Percentiles rank a stretch among this genome's conserved stretches.
phyloP scores from a whole-genome alignment of 2,329 filamentous ascomycete species.

The Ophiostoma fasciatum region DNA sequence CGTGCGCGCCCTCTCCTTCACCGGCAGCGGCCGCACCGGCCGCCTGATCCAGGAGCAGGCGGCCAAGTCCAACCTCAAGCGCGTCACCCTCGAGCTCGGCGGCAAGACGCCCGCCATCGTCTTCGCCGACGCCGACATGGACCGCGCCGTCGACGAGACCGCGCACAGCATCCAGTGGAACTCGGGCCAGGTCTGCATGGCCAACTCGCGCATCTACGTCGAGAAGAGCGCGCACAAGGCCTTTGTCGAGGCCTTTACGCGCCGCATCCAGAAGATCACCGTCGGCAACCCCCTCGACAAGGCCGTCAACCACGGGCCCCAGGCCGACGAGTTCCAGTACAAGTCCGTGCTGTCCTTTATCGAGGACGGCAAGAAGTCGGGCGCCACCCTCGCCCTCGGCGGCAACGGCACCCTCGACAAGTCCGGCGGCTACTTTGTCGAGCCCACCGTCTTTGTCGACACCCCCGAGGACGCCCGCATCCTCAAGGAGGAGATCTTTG shows the following conservation, averaged over 20 bases:
- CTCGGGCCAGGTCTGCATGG: constrained; percentile 34
- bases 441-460: constrained; percentile 25
- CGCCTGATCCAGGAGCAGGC: constrained; percentile 46
- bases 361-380: constrained; percentile 18
- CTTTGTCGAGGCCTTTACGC: constrained; percentile 25
- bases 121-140: constrained; percentile 42
- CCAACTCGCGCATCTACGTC: constrained; percentile 31
- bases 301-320: constrained; percentile 25
- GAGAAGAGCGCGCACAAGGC: constrained; percentile 21
- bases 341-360: constrained; percentile 24
- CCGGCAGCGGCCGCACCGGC: constrained; percentile 43
- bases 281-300: constrained; percentile 21
- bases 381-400: constrained; percentile 16
- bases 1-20: constrained; percentile 49
- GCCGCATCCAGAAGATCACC: constrained; percentile 23
- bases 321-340: constrained; percentile 28
- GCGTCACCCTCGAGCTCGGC: constrained; percentile 44
- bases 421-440: constrained; percentile 21
- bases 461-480: constrained; percentile 23
- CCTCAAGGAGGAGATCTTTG: constrained; percentile 37
- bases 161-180: constrained; percentile 22
- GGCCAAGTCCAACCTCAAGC: constrained; percentile 44
- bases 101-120: constrained; percentile 46
- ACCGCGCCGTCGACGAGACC: constrained; percentile 38
- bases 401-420: constrained; percentile 11